Evolutionary conservation across 1,284 basidiomycete species (phyloP), one percentile per base, ranked within the genome.

Genomic region (Amylostereum areolatum): DNA sequence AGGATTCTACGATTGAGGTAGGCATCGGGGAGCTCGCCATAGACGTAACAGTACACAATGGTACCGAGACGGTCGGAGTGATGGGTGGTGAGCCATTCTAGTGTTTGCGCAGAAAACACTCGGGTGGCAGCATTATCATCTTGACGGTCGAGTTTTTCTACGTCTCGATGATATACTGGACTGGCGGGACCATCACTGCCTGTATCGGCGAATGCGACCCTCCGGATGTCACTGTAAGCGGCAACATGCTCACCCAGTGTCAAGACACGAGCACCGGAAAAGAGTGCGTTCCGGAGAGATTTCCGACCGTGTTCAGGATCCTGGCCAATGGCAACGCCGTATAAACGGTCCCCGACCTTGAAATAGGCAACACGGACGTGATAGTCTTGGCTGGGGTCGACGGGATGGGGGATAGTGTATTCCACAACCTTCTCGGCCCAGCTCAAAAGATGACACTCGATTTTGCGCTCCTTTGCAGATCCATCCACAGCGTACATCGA

Each of bases 51-150:
- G 44, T 61, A 65, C 8, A 60, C 45, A 11, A 56, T 52, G 8
- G 45, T 35, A 0, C 51, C 59, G 27, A 51, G 25, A 2, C 37
- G 32, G 3, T 60, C 56, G 10, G 54, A 55, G 10, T 50, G 39
- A 8, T 52, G 11, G 3, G 45, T 7, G 1, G 40, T 40, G 3
- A 59, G 33, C 25, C 50, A 56, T 2, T 55, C 40, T 0, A 65
- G 43, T 0, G 54, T 51, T 0, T 45, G 46, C 0, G 62, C 53
- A 8, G 62, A 60, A 46, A 61, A 62, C 0, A 65, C 44, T 4
- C 67, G 60, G 1, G 55, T 52, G 1, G 72, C 70, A 4, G 72
- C 70, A 50, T 62, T 60, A 53, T 75, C 70, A 55, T 74, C 71
- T 56, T 74, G 72, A 2, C 60, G 52, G 49, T 73, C 70, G 1